Percentiles rank a stretch among this genome's conserved stretches.
Conservation (phyloP, 345 rosid genomes). For the Hibiscus syriacus region DNA sequence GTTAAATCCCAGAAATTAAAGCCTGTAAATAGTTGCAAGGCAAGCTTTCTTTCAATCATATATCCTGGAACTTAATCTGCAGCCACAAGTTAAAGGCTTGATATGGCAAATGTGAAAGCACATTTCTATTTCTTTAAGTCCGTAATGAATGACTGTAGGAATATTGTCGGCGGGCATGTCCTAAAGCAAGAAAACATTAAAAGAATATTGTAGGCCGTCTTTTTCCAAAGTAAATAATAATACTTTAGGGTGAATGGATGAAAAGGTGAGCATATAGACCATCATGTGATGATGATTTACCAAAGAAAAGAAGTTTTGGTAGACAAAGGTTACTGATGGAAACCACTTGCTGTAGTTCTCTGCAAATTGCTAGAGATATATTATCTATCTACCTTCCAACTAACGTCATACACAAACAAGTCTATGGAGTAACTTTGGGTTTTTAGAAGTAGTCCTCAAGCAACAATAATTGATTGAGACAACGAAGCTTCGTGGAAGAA, state of each 20-base stretch:
- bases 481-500: background rate
- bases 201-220: too few relatives aligned
- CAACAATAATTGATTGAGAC: background rate
- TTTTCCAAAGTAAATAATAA: too few relatives aligned
- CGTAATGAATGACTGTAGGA: background rate
- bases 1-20: too few relatives aligned
- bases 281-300: too few relatives aligned
- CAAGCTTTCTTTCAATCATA: conserved; percentile 45
- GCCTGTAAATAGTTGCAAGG: conserved; percentile 16
- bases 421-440: background rate
- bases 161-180: background rate
- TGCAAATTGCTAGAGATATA: background rate
- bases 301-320: too few relatives aligned
- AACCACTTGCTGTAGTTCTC: background rate
- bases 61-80: conserved; percentile 3
- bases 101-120: background rate
- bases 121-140: background rate
- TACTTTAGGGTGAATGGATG: too few relatives aligned
- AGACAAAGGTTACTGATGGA: background rate
- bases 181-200: too few relatives aligned
- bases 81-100: background rate
- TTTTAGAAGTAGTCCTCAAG: background rate
- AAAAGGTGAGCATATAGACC: too few relatives aligned
- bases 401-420: background rate
- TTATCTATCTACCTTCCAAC: too few relatives aligned